Percentiles rank a stretch among this genome's conserved stretches.
phyloP scores from a whole-genome alignment of 2,329 filamentous ascomycete genomes.

The Cryphonectria radicalis region DNA sequence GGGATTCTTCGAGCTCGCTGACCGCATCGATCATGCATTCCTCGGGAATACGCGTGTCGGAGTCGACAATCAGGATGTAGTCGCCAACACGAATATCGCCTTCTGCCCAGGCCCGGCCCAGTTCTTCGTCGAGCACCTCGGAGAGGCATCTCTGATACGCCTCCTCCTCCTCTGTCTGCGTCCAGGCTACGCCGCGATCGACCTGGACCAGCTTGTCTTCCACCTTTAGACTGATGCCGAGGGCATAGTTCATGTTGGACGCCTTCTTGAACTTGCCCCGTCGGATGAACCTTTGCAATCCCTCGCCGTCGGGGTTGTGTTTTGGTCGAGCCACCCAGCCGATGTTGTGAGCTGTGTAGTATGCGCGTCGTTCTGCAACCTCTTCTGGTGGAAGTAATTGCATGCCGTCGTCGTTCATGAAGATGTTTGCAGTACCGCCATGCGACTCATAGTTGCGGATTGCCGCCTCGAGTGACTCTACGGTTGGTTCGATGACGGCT shows the following conservation, averaged over 20 bases:
- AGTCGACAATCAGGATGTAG: conserved; percentile 79
- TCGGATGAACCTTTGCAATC: conserved; percentile 51
- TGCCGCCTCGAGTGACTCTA: conserved; percentile 77
- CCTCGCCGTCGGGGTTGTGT: conserved; percentile 60
- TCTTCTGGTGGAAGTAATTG: conserved; percentile 69
- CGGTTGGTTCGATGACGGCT: conserved; percentile 76
- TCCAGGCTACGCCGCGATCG: conserved; percentile 65
- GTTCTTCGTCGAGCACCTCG: conserved; percentile 64
- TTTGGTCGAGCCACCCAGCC: conserved; percentile 70
- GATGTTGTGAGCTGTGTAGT: conserved; percentile 71
- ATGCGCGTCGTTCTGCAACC: conserved; percentile 51
- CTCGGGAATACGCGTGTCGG: conserved; percentile 75
- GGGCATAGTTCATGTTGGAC: conserved; percentile 73
- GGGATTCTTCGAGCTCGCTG: conserved; percentile 80
- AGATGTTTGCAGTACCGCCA: conserved; percentile 78
- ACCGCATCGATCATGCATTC: conserved; percentile 81
- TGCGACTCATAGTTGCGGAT: conserved; percentile 79
- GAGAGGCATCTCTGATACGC: conserved; percentile 69
- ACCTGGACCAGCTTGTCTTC: conserved; percentile 68
- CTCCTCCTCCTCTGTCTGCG: conserved; percentile 67
- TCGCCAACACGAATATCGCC: conserved; percentile 86
- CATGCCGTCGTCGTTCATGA: conserved; percentile 76
- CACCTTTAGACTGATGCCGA: conserved; percentile 70
- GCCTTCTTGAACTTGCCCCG: conserved; percentile 73
- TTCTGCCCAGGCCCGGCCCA: conserved; percentile 77